Evolutionary conservation across 345 rosid genomes (phyloP), one percentile per base, ranked within the genome.

Genomic region (Lumnitzera littorea): DNA sequence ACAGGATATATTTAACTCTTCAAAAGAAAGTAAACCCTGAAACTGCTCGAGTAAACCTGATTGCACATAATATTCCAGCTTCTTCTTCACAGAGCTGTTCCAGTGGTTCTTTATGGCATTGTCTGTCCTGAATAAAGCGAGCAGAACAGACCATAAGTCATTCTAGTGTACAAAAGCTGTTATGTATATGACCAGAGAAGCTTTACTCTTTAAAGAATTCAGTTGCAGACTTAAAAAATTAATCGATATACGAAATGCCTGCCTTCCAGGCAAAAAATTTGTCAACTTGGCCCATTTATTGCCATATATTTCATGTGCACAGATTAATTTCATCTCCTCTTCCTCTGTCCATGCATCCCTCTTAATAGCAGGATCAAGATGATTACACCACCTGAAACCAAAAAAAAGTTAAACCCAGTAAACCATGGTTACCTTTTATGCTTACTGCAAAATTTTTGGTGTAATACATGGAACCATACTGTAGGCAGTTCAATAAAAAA

Each of bases 311-410:
- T 91, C 95, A 83, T 95, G 99, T 57, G 99, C 98, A 62, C 94
- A 95, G 70, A 91, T 84, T 73, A 95, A 77, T 62, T 86, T 86
- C 80, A 95, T 56, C 84, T 95, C 99, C 79, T 95, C 99, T 73
- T 95, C 91, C 70, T 91, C 96, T 67, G 96, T 90, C 99, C 99
- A 95, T 49, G 99, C 99, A 76, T 95, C 96, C 58, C 85, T 95
- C 73, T 88, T 95, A 72, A 95, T 95, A 48, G 79, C 75, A 62
- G 99, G 99, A 81, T 95, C 91, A 67, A 91, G 91, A 74, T 95
- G 99, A 81, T 95, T 95, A 76, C 86, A 97, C 97, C 99, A 95
- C 92, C 99, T 95, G 65, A 54, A 36, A 70, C 61, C 29, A 70
- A 25, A 13, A 53, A 11, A 56, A 1, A 36, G 43, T 9, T 36